A percentile compares a stretch with the other conserved stretches of the same genome.
These are phyloP conservation scores for Botrytis paeoniae DNA, from an alignment of 2,329 filamentous ascomycete species.

Conservation along the genomic window DNA sequence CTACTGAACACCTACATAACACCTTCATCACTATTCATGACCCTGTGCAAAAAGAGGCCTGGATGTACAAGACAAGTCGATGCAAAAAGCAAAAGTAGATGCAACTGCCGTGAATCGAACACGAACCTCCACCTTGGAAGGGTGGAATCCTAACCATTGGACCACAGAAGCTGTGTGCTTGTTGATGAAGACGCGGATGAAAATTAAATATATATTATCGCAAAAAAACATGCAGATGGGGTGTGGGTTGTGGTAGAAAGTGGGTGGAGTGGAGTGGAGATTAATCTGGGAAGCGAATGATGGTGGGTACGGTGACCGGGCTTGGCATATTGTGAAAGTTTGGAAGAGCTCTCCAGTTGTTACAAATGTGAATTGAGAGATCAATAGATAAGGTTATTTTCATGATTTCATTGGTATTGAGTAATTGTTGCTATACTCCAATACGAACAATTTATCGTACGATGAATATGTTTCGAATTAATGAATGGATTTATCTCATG, in stretches of 20 bases:
- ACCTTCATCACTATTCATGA: not conserved
- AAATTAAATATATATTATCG: not conserved
- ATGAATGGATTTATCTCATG: not conserved
- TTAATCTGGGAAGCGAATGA: not conserved
- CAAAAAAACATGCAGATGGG: rapidly evolving
- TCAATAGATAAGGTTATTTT: not conserved
- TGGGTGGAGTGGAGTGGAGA: not conserved
- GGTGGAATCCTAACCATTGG: constrained; percentile 12
- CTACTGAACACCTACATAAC: too few species aligned
- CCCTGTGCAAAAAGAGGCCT: rapidly evolving
- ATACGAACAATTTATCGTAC: not conserved
- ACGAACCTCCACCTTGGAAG: constrained; percentile 9
- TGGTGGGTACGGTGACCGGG: not conserved
- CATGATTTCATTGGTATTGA: not conserved
- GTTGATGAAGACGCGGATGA: rapidly evolving
- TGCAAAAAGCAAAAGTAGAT: rapidly evolving
- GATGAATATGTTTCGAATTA: too few species aligned
- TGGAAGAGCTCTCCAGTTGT: not conserved
- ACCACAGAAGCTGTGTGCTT: not conserved
- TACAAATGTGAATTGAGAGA: not conserved
- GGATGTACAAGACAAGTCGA: rapidly evolving
- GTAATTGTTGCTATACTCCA: rapidly evolving
- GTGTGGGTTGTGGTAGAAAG: not conserved
- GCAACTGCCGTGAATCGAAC: not conserved
- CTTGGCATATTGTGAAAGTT: not conserved